Base-by-base conservation (phyloP, 2,329 filamentous ascomycete species). In the Trichophyton benhamiae region DNA sequence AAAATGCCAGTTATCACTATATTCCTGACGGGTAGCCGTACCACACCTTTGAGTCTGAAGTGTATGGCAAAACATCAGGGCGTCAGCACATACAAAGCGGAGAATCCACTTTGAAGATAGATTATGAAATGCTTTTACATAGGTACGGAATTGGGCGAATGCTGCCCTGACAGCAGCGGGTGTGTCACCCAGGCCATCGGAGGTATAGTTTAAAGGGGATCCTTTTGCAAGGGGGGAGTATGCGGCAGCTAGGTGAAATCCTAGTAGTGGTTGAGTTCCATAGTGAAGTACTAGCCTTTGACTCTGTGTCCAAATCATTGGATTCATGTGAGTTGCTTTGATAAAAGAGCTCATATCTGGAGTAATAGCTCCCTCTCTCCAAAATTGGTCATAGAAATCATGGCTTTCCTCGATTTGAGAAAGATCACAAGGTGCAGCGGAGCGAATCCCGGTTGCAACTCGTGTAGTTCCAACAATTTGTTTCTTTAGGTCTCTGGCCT, bases 211-310 rank as follows among this genome's bases (percentile, higher is more conserved):
- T 22, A 80, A 67, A 0, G 78, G 76, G 0, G 78, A 80, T 0
- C 64, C 59, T 3, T 74, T 67, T 0, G 71, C 65, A 1, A 80
- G 69, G 0, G 72, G 66, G 1, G 74, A 72, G 62, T 74, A 76
- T 1, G 77, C 79, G 0, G 76, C 71, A 1, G 80, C 79, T n/a
- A 85, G 73, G 68, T 86, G 83, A 62, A 81, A 86, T 0, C 82
- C 79, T 4, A 79, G 66, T 0, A 83, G 63, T 0, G 83, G 83
- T 62, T 85, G 74, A 3, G 75, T 76, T 3, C 72, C 75, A 66
- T 80, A 78, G 62, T 81, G 77, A 30, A 84, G 69, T 1, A 72
- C 63, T 1, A 72, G 70, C n/a, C 68, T 49, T 42, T 65, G 61
- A 25, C 72, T 64, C n/a, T 63, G 66, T 25, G 74, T 71, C 44